Conservation (phyloP, 768 basidiomycete genomes). For the Cyclocybe cylindracea region DNA sequence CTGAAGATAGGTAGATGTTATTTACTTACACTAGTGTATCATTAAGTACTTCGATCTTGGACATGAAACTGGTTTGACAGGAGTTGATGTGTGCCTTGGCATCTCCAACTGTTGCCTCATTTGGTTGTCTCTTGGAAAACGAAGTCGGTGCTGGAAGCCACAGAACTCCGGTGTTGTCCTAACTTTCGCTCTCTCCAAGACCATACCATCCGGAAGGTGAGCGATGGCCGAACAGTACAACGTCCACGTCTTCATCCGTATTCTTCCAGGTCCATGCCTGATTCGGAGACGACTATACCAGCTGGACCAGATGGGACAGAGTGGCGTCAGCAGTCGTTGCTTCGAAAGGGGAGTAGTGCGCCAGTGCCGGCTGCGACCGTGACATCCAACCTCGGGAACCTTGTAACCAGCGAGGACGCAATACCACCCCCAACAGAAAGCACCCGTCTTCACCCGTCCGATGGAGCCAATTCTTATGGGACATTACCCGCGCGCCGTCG, state of each 20-base stretch:
- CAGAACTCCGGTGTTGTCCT: too few species aligned
- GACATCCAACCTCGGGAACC: slow-evolving; percentile 1
- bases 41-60: too few species aligned
- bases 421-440: slow-evolving; percentile 13
- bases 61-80: too few species aligned
- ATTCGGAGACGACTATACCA: not conserved
- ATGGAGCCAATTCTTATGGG: slow-evolving; percentile 49
- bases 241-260: not conserved
- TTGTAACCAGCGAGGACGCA: slow-evolving; percentile 1
- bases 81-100: too few species aligned
- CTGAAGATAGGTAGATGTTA: too few species aligned
- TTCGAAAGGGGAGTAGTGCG: slow-evolving; percentile 5
- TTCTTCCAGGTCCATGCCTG: not conserved
- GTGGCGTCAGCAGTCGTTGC: not conserved
- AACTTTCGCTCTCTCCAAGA: not conserved
- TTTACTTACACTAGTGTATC: too few species aligned
- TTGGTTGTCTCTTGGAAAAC: too few species aligned
- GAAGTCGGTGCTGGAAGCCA: too few species aligned
- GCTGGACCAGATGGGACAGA: not conserved
- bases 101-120: too few species aligned
- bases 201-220: not conserved
- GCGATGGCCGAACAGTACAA: not conserved
- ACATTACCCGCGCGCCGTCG: slow-evolving; percentile 41
- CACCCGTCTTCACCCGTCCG: slow-evolving; percentile 12
- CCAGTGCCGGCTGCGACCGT: slow-evolving; percentile 8